Percentiles rank a stretch among this genome's conserved stretches.
These are phyloP conservation scores for Trichoderma aggressivum DNA, from an alignment of 2,329 filamentous ascomycete species.

Conservation along the genomic window DNA sequence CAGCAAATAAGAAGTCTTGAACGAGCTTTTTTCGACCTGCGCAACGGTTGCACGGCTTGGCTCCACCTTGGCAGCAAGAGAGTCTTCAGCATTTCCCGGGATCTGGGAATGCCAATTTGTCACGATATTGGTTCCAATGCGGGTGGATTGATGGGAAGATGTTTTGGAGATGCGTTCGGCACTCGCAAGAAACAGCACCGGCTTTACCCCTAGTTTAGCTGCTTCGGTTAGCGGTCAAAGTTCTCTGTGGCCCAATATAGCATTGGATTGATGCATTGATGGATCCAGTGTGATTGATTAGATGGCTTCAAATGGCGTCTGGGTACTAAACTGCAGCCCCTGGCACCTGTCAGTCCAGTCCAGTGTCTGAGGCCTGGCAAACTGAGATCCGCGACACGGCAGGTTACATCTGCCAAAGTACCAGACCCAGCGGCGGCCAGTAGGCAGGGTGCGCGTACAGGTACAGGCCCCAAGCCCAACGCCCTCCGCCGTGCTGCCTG, in stretches of 20 bases:
- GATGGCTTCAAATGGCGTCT: no score
- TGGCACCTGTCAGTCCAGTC: conserved; percentile 13
- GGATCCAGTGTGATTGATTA: no score
- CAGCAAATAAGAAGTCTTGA: neutral
- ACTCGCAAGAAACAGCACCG: neutral
- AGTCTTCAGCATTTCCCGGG: neutral
- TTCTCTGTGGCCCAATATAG: neutral
- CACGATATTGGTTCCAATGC: neutral
- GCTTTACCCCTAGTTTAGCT: neutral
- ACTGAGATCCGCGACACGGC: conserved; percentile 8
- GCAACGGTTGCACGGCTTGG: neutral
- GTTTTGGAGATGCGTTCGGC: neutral
- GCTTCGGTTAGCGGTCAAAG: neutral
- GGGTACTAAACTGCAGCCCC: neutral
- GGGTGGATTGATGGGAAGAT: neutral
- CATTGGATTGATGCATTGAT: no score
- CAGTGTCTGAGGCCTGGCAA: conserved; percentile 6
- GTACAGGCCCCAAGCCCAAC: neutral
- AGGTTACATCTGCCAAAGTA: neutral
- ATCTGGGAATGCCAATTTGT: neutral
- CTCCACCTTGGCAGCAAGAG: neutral
- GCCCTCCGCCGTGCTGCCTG: neutral
- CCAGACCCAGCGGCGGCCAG: neutral
- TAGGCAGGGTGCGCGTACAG: neutral
- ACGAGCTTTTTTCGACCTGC: neutral